A percentile compares a stretch with the other conserved stretches of the same genome.
Conservation (phyloP, 306 rosid species). For the Cucurbita moschata region DNA sequence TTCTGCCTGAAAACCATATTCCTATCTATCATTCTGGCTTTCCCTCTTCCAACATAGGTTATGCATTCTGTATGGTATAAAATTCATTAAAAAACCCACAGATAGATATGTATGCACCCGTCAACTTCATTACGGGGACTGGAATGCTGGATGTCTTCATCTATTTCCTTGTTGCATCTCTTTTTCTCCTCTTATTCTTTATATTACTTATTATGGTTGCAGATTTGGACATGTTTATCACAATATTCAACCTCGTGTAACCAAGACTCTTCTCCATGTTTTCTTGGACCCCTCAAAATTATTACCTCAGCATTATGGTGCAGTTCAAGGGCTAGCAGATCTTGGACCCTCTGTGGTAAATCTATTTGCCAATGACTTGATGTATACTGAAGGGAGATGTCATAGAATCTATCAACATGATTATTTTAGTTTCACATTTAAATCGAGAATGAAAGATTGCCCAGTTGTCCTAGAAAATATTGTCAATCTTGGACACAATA, state of each 20-base stretch:
- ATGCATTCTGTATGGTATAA: neutral
- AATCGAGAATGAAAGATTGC: neutral
- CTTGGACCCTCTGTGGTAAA: constrained; percentile 73
- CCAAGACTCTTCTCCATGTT: constrained; percentile 66
- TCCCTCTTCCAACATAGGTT: neutral
- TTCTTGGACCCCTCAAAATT: constrained; percentile 82
- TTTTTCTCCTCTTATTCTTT: neutral
- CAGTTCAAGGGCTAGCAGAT: constrained; percentile 78
- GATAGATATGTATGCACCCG: neutral
- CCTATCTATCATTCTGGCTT: neutral
- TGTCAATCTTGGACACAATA: neutral
- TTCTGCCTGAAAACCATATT: neutral
- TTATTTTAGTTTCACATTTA: neutral
- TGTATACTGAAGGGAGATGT: constrained; percentile 5
- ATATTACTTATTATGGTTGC: constrained; percentile 9
- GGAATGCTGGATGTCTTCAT: constrained; percentile 1
- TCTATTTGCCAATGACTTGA: constrained; percentile 13
- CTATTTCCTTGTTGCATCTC: neutral
- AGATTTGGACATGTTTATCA: constrained; percentile 84
- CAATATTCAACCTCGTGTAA: constrained; percentile 77
- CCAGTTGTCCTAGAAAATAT: neutral
- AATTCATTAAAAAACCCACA: neutral
- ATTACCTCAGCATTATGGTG: constrained; percentile 86
- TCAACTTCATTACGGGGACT: neutral
- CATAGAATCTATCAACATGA: neutral